Evolutionary conservation across 345 rosid species (phyloP).

Genomic region (Luvunga scandens): DNA sequence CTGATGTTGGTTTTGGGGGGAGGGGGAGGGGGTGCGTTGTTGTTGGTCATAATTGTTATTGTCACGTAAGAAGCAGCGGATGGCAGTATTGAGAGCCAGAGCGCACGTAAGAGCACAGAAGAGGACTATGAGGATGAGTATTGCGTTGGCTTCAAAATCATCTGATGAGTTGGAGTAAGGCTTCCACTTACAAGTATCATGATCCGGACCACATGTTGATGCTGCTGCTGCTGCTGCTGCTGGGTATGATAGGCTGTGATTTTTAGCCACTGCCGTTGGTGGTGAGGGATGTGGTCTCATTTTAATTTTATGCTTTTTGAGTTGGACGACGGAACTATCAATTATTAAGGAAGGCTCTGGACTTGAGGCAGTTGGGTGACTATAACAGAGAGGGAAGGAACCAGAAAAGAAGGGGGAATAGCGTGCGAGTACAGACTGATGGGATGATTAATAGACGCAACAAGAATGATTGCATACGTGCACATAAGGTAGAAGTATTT

Average conservation of each 20-base stretch:
- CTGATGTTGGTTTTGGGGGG: conserved; percentile 14
- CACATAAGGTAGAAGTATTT: conserved; percentile 9
- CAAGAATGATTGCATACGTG: conserved; percentile 18
- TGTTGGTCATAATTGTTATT: neutral
- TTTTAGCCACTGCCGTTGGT: conserved; percentile 2
- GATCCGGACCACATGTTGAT: conserved; percentile 27
- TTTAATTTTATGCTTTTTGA: neutral
- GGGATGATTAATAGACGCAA: conserved; percentile 12
- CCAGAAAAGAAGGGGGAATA: conserved; percentile 3
- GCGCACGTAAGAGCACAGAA: conserved; percentile 60
- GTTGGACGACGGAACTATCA: too few species aligned
- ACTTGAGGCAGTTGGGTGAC: too few species aligned
- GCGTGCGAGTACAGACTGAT: conserved; percentile 10
- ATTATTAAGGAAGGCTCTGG: too few species aligned
- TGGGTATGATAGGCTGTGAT: conserved; percentile 18
- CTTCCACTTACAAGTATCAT: conserved; percentile 37
- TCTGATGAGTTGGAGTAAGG: conserved; percentile 34
- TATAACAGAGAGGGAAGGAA: neutral
- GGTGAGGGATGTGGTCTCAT: neutral
- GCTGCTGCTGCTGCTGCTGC: conserved; percentile 19
- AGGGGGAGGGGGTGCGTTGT: neutral
- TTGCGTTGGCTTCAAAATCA: conserved; percentile 52
- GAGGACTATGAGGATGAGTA: conserved; percentile 46
- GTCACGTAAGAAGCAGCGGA: conserved; percentile 57
- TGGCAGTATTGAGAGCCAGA: conserved; percentile 53